Base-by-base conservation (phyloP, 2,329 filamentous ascomycete species). In the Penicillium griseofulvum region DNA sequence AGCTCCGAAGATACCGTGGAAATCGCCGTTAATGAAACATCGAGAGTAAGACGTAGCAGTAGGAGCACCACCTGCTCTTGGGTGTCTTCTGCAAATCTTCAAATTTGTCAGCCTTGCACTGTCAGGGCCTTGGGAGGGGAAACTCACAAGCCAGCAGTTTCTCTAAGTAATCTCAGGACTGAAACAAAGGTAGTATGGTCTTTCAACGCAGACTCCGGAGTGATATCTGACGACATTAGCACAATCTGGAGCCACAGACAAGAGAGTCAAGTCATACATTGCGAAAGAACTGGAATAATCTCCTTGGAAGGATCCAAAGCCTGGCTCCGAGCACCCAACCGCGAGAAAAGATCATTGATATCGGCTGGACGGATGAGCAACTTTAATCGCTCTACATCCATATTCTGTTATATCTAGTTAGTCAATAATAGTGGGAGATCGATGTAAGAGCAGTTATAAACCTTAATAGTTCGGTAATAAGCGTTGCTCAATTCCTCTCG, bases 401-500 rank as follows among this genome's bases (percentile, higher is more conserved):
- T 55, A 55, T 64, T 55, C 73, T 76, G 26, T 34, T 24, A 31
- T 19, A 16, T 8, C n/a, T 24, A n/a, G 29, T 67, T 48, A 65
- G 62, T 31, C 47, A 36, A n/a, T 22, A 34, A 28, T 10, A 10
- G 14, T 16, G 10, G 12, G n/a, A 7, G 17, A 5, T 44, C 16
- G n/a, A 29, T 36, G 33, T n/a, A 55, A 10, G 22, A 44, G 0
- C 71, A 59, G 47, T 77, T 80, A 47, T 74, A 67, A 33, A 77
- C 73, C 49, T 82, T 72, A 4, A 90, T 70, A 42, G 75, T 66
- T 47, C 80, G 79, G 52, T 80, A 75, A 67, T 90, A 91, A 55
- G 86, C 82, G 52, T 79, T 70, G 47, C 84, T 80, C 39, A 90
- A 68, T 42, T 83, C 77, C 39, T 78, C 74, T 31, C 81, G 80